Conservation (phyloP, 2,329 filamentous ascomycete species). For the Penicillium hordei region DNA sequence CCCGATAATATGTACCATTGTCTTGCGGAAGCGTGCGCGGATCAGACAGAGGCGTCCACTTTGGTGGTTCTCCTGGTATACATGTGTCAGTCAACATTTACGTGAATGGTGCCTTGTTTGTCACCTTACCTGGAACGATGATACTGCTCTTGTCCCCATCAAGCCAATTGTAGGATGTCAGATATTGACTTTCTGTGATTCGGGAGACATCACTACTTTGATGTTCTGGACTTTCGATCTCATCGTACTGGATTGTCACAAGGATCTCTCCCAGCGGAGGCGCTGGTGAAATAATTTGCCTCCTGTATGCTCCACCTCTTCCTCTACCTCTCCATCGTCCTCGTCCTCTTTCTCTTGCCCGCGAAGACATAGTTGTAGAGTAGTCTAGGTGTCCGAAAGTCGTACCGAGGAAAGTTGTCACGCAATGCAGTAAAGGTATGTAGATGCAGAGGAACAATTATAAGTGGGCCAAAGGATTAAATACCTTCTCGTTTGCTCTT, state of each 20-base stretch:
- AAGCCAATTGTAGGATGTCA: slow-evolving; percentile 57
- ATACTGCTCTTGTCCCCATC: slow-evolving; percentile 39
- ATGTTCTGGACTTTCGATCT: slow-evolving; percentile 3
- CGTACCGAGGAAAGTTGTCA: background rate
- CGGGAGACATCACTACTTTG: slow-evolving; percentile 4
- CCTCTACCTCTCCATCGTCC: background rate
- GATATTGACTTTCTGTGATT: slow-evolving; percentile 44
- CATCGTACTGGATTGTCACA: slow-evolving; percentile 13
- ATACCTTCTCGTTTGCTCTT: background rate
- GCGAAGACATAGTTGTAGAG: background rate
- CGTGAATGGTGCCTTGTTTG: background rate
- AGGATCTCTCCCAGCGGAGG: slow-evolving; percentile 19
- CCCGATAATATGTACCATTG: slow-evolving; percentile 46
- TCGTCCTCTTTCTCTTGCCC: background rate
- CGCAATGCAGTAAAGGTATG: background rate
- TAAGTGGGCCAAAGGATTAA: too few relatives aligned
- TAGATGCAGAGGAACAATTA: background rate
- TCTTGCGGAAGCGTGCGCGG: slow-evolving; percentile 45
- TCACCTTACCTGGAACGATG: slow-evolving; percentile 46
- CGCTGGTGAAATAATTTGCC: background rate
- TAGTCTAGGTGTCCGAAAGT: background rate
- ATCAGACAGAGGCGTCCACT: slow-evolving; percentile 49
- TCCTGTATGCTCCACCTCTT: background rate
- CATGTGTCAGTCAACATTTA: slow-evolving; percentile 5
- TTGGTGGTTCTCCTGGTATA: slow-evolving; percentile 49